Evolutionary conservation across 2,329 filamentous ascomycete genomes (phyloP).

Genomic region (Pestalotiopsis sp.): DNA sequence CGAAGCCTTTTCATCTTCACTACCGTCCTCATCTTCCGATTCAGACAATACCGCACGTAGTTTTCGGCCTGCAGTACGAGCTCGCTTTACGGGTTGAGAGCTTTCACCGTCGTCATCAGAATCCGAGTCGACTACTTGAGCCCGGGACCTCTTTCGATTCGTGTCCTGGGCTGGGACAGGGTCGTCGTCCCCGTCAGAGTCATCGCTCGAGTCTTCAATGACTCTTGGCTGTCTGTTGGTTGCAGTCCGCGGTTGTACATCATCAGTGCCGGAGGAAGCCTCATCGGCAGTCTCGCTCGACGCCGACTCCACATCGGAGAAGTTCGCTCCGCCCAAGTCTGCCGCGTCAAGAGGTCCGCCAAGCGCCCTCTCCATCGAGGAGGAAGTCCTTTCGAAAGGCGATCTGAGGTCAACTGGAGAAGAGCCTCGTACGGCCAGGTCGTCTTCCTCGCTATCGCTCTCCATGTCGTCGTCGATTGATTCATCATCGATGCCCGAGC

Average conservation of each 20-base stretch:
- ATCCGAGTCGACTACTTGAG: conserved; percentile 9
- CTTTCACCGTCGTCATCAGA: conserved; percentile 26
- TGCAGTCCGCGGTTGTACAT: not conserved
- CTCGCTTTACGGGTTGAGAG: conserved; percentile 8
- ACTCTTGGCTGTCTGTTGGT: not conserved
- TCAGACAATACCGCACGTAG: conserved; percentile 20
- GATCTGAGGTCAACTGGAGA: conserved; percentile 17
- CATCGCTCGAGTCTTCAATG: conserved; percentile 13
- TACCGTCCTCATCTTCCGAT: conserved; percentile 20
- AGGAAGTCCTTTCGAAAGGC: conserved; percentile 25
- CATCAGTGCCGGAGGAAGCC: not conserved
- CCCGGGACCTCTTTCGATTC: not conserved
- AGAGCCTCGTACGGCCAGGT: conserved; percentile 17
- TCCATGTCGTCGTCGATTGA: conserved; percentile 19
- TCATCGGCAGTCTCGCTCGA: conserved; percentile 13
- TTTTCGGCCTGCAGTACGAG: conserved; percentile 16
- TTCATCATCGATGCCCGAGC: conserved; percentile 22
- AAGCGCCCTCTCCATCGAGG: conserved; percentile 21
- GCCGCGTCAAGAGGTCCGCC: conserved; percentile 8
- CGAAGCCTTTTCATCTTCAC: not conserved
- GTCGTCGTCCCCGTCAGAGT: conserved; percentile 15
- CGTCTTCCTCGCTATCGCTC: conserved; percentile 16
- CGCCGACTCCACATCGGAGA: conserved; percentile 22
- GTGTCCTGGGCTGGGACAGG: conserved; percentile 2
- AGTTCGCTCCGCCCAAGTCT: conserved; percentile 12